A percentile compares a stretch with the other conserved stretches of the same genome.
Conservation (phyloP, 768 basidiomycete species). For the Rhizopogon vesiculosus region DNA sequence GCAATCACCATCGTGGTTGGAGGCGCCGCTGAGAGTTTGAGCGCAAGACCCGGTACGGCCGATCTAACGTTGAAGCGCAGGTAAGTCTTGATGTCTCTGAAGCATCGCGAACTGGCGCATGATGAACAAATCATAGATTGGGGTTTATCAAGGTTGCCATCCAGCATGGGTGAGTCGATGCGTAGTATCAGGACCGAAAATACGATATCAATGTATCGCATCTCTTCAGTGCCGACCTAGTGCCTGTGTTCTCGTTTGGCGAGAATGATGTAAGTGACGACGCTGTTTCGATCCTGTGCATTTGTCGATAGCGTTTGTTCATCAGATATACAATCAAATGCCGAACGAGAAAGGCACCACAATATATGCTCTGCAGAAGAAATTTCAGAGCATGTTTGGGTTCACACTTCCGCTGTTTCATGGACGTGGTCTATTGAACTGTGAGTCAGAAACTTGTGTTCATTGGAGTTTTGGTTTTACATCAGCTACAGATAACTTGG, state of each 20-base stretch:
- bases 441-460: constrained; percentile 35
- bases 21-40: constrained; percentile 91
- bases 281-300: background rate
- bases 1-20: constrained; percentile 96
- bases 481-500: constrained; percentile 71
- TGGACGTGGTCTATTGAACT: constrained; percentile 92
- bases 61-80: constrained; percentile 76
- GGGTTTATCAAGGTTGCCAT: constrained; percentile 97
- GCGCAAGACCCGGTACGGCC: constrained; percentile 95
- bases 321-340: constrained; percentile 94
- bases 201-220: constrained; percentile 3
- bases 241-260: constrained; percentile 97
- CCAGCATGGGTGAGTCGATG: constrained; percentile 64
- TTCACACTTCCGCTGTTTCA: constrained; percentile 98
- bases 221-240: constrained; percentile 75
- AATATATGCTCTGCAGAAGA: constrained; percentile 80
- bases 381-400: constrained; percentile 88
- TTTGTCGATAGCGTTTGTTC: background rate
- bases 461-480: background rate
- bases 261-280: constrained; percentile 83
- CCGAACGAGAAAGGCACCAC: constrained; percentile 92
- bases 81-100: constrained; percentile 29
- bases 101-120: background rate
- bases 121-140: constrained; percentile 38
- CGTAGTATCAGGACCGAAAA: background rate